Conservation (phyloP, 2,329 filamentous ascomycete species). For the Colletotrichum liaoningense region DNA sequence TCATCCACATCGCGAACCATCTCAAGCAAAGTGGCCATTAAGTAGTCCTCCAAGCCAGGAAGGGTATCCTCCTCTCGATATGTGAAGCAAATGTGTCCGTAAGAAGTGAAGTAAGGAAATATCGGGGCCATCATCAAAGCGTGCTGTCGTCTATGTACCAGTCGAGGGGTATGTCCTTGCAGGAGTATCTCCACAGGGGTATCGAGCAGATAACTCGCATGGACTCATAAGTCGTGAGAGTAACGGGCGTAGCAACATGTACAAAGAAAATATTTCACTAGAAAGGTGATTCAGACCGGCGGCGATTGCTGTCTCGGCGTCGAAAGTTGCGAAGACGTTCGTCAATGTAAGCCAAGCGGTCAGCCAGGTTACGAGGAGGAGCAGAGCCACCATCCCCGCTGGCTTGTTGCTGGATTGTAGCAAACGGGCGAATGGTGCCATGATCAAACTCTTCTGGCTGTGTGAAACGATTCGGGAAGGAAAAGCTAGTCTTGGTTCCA, state of each 20-base stretch:
- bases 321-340: conserved; percentile 67
- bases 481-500: conserved; percentile 61
- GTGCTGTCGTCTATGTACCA: conserved; percentile 36
- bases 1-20: conserved; percentile 25
- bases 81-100: conserved; percentile 34
- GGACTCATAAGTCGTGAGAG: conserved; percentile 34
- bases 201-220: conserved; percentile 31
- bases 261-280: conserved; percentile 45
- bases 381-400: conserved; percentile 47
- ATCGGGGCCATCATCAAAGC: conserved; percentile 26
- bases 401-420: conserved; percentile 64
- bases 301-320: conserved; percentile 52
- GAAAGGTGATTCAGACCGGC: conserved; percentile 62
- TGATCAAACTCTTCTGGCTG: conserved; percentile 59
- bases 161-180: conserved; percentile 29
- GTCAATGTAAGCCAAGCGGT: conserved; percentile 68
- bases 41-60: conserved; percentile 30
- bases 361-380: conserved; percentile 58
- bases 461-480: conserved; percentile 69
- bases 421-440: conserved; percentile 62
- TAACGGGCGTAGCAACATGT: conserved; percentile 37
- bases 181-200: conserved; percentile 25
- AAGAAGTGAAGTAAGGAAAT: conserved; percentile 30
- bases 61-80: conserved; percentile 19
- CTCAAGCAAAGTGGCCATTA: conserved; percentile 25